Base-by-base conservation (phyloP, 2,329 filamentous ascomycete species). In the Cryphonectria parasitica region DNA sequence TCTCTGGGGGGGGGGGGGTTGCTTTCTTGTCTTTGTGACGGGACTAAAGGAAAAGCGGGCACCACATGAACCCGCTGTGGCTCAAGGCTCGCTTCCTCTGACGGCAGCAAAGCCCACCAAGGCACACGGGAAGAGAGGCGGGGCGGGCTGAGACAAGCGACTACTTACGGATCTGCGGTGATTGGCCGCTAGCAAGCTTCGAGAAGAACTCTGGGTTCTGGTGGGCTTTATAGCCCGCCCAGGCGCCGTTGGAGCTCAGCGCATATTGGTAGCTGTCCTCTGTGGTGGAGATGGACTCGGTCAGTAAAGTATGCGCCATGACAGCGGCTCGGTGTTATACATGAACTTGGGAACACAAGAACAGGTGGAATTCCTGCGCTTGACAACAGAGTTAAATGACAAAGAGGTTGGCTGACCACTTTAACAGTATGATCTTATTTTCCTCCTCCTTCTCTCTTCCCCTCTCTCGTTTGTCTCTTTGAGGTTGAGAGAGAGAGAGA, bases 191-290 rank as follows among this genome's bases (percentile, higher is more conserved):
- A 39, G 90, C 88, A 66, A 93, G 85, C 71, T 85, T 88, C 63
- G 87, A 83, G 82, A 95, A 94, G 82, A 93, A 90, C 22, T 88
- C 84, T 1, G 92, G 91, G 74, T 94, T 89, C 76, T 89, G 85
- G 73, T 89, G 84, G 65, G 85, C 81, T 74, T 89, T 90, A 75
- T 90, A 88, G 71, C 86, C 83, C 52, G 90, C 90, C 90, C 91
- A 95, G 74, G 89, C 85, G 74, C 88, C 87, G 83, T 94, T 94
- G 75, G 87, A 88, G 81, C 86, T 86, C 76, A 94, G 80, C 72
- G 89, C 89, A 77, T 87, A 86, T 75, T 86, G 82, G 77, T 90
- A 90, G 72, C 84, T 82, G 80, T 91, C 88, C 83, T 84, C 82
- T 83, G 77, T 56, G 74, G 61, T 39, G 39, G 31, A 31, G 31